These are phyloP conservation scores for Biscogniauxia sp. DNA, from an alignment of 2,329 filamentous ascomycete species.

Conservation along the genomic window DNA sequence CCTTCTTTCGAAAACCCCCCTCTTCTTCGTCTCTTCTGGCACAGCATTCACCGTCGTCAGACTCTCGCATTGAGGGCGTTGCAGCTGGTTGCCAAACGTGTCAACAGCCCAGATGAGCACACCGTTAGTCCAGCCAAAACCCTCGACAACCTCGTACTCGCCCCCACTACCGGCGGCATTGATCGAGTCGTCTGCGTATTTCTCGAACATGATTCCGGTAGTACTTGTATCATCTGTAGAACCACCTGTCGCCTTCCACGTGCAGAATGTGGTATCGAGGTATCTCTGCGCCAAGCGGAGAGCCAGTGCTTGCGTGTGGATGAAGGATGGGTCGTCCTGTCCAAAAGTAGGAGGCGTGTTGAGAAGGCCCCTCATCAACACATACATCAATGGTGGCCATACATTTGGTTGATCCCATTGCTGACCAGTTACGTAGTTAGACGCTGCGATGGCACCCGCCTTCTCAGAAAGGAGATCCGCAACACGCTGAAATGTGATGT, in stretches of 20 bases:
- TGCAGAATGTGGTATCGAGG: constrained; percentile 66
- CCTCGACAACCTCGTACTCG: constrained; percentile 68
- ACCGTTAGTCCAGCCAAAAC: constrained; percentile 70
- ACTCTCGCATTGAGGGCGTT: constrained; percentile 54
- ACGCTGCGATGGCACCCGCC: constrained; percentile 59
- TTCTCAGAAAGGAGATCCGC: constrained; percentile 49
- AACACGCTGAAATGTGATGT: constrained; percentile 53
- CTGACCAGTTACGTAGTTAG: constrained; percentile 59
- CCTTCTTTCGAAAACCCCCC: constrained; percentile 21
- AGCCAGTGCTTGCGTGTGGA: constrained; percentile 53
- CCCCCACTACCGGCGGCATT: constrained; percentile 63
- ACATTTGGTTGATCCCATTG: constrained; percentile 72
- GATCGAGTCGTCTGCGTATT: constrained; percentile 60
- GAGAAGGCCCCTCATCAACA: constrained; percentile 60
- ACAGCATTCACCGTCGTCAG: constrained; percentile 40
- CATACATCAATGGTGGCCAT: constrained; percentile 66
- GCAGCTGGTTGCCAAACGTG: constrained; percentile 55
- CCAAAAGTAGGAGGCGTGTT: constrained; percentile 58
- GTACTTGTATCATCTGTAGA: constrained; percentile 46
- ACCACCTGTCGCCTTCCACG: constrained; percentile 66
- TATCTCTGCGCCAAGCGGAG: constrained; percentile 62
- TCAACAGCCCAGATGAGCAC: constrained; percentile 66
- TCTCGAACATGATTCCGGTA: constrained; percentile 67
- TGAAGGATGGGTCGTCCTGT: constrained; percentile 51
- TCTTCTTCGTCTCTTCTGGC: constrained; percentile 28